Conservation (phyloP, 805 yeast genomes). For the Saturnispora mendoncae region DNA sequence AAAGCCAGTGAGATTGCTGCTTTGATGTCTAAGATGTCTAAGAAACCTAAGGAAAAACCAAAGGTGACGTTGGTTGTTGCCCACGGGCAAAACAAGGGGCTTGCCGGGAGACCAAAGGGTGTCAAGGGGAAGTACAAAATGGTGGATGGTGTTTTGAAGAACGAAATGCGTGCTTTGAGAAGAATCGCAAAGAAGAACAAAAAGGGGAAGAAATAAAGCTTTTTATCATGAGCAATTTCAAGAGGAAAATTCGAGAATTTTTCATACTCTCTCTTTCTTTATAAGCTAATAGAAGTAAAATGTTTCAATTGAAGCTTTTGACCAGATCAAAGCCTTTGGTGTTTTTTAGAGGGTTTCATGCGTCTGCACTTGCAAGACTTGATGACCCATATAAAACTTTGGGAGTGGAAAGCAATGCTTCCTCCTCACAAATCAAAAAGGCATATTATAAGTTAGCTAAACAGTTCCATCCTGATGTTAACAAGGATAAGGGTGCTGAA, state of each 20-base stretch:
- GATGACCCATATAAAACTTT: conserved; percentile 78
- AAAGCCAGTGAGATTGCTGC: conserved; percentile 89
- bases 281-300: not conserved
- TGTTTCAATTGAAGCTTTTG: conserved; percentile 7
- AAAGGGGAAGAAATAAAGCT: conserved; percentile 19
- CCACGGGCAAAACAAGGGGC: conserved; percentile 71
- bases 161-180: conserved; percentile 87
- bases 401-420: conserved; percentile 68
- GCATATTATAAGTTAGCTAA: conserved; percentile 92
- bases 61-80: conserved; percentile 88
- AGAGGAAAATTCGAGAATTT: not conserved
- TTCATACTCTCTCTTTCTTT: not conserved
- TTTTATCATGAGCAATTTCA: not conserved
- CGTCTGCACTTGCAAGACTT: conserved; percentile 25
- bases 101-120: conserved; percentile 94
- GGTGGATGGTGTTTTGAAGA: conserved; percentile 98
- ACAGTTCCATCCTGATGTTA: conserved; percentile 92
- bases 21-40: conserved; percentile 73
- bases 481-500: conserved; percentile 84
- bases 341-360: conserved; percentile 33
- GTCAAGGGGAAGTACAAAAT: conserved; percentile 95
- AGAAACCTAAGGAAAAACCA: conserved; percentile 61
- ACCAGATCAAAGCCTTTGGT: not conserved
- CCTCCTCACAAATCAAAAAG: conserved; percentile 81
- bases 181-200: conserved; percentile 83